Conservation (phyloP, 306 rosid species). For the Prunus armeniaca region DNA sequence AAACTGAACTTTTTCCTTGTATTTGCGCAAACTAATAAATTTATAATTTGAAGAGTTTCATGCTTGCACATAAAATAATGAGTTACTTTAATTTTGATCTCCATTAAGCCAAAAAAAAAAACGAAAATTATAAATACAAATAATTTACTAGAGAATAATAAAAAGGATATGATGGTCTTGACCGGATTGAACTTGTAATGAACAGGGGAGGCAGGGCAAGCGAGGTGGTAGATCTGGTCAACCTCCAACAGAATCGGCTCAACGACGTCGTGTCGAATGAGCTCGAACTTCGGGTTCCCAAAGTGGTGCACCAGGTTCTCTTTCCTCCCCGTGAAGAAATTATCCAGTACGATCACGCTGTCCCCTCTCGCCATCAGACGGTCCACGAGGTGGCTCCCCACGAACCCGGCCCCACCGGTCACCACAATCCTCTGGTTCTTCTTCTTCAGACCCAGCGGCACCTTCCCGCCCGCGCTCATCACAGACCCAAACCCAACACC, state of each 20-base stretch:
- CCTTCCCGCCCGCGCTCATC: conserved; percentile 27
- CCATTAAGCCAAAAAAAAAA: not conserved
- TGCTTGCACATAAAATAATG: too few relatives aligned
- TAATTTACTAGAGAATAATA: not conserved
- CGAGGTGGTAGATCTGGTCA: conserved; percentile 92
- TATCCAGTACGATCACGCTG: conserved; percentile 79
- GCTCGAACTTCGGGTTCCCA: conserved; percentile 80
- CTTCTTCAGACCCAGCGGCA: conserved; percentile 35
- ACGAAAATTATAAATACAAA: not conserved
- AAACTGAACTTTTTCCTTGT: too few relatives aligned
- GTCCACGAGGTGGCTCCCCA: conserved; percentile 91
- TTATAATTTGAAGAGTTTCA: too few relatives aligned
- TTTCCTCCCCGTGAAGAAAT: conserved; percentile 81
- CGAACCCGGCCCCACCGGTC: conserved; percentile 98
- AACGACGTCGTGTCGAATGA: conserved; percentile 91
- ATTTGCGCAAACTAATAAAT: too few relatives aligned
- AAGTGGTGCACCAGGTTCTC: conserved; percentile 69
- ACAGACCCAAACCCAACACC: not conserved
- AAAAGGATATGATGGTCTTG: conserved; percentile 90
- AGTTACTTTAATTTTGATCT: too few relatives aligned
- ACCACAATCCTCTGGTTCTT: conserved; percentile 61
- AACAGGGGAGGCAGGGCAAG: conserved; percentile 96
- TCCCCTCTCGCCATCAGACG: conserved; percentile 79
- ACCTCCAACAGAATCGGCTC: conserved; percentile 81
- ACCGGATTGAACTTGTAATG: conserved; percentile 95